Conservation (phyloP, 2,329 filamentous ascomycete genomes). For the Talaromyces sp. region DNA sequence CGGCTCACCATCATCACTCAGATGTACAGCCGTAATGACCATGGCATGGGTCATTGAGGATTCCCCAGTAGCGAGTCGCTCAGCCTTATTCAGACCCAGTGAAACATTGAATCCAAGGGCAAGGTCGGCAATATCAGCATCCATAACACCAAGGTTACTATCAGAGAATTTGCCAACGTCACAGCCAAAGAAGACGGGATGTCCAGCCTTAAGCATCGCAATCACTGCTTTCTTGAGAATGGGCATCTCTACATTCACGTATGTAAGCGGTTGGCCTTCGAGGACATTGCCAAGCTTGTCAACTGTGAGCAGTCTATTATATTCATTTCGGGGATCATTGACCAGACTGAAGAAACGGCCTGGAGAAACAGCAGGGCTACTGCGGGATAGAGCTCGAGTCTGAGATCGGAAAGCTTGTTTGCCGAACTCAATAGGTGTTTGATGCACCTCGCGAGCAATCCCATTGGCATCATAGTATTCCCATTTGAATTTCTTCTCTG, state of each 20-base stretch:
- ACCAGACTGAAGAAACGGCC: conserved; percentile 71
- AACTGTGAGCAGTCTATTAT: conserved; percentile 73
- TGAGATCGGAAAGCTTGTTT: conserved; percentile 61
- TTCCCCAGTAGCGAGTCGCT: conserved; percentile 73
- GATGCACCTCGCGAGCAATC: conserved; percentile 63
- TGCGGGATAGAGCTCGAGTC: conserved; percentile 63
- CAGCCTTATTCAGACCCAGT: conserved; percentile 74
- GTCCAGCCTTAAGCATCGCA: conserved; percentile 73
- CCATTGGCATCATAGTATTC: conserved; percentile 72
- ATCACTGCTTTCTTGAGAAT: conserved; percentile 74
- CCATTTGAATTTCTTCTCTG: conserved; percentile 74
- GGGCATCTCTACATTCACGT: conserved; percentile 78
- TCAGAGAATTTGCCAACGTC: conserved; percentile 86
- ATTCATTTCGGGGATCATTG: conserved; percentile 79
- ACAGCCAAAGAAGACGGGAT: conserved; percentile 85
- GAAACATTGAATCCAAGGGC: conserved; percentile 79
- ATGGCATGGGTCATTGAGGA: conserved; percentile 89
- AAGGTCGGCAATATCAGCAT: conserved; percentile 75
- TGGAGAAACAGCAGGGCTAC: conserved; percentile 31
- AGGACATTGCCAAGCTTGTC: conserved; percentile 79
- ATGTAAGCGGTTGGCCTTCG: conserved; percentile 73
- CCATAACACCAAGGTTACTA: conserved; percentile 72
- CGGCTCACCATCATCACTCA: conserved; percentile 64
- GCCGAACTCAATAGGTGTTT: conserved; percentile 73
- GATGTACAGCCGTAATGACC: conserved; percentile 84